Evolutionary conservation across 2,329 filamentous ascomycete species (phyloP).

Genomic region (Cytospora mali): DNA sequence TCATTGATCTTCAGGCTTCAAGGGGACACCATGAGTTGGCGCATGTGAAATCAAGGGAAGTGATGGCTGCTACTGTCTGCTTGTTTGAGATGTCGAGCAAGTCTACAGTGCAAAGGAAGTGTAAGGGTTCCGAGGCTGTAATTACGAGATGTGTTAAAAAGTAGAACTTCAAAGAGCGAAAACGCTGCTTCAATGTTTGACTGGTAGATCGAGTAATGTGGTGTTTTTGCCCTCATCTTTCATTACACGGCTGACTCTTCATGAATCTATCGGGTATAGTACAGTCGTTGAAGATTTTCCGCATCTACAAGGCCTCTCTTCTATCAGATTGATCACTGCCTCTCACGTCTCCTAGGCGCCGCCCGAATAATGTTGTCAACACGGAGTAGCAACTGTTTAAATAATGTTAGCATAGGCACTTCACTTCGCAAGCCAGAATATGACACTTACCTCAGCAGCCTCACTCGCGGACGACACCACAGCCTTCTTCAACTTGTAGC

Average conservation of each 20-base stretch:
- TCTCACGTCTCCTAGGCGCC: conserved; percentile 80
- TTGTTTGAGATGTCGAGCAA: background rate
- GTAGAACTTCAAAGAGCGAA: background rate
- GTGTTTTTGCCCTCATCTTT: conserved; percentile 10
- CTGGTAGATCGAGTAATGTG: background rate
- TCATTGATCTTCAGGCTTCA: no score
- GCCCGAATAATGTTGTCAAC: conserved; percentile 98
- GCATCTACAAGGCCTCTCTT: conserved; percentile 8
- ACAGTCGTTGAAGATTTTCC: conserved; percentile 22
- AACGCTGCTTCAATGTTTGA: no score
- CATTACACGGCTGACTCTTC: conserved; percentile 28
- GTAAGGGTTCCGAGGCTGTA: no score
- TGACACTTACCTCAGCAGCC: conserved; percentile 79
- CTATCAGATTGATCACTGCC: conserved; percentile 56
- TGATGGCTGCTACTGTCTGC: background rate
- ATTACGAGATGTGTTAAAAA: background rate
- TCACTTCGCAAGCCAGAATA: background rate
- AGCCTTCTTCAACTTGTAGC: conserved; percentile 98
- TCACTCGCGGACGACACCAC: conserved; percentile 96
- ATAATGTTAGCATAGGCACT: background rate
- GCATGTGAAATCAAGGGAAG: no score
- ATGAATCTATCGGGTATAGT: conserved; percentile 30
- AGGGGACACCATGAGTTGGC: no score
- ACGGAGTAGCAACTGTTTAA: conserved; percentile 75
- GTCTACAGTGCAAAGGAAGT: background rate